Evolutionary conservation across 768 basidiomycete genomes (phyloP).

Genomic region (Lentinula sp.): DNA sequence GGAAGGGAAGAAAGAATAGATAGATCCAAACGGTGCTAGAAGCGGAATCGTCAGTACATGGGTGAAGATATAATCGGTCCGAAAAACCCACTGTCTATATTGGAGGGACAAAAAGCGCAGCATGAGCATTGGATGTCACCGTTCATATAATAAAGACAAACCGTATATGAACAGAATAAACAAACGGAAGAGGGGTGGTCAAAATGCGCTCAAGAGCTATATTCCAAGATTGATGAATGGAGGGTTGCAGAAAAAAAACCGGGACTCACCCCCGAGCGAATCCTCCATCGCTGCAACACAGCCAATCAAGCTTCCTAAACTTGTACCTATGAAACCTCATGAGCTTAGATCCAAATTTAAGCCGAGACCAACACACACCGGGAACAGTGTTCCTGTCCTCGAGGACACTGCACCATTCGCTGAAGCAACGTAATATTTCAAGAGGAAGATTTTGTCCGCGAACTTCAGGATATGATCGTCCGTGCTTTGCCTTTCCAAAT

Average conservation of each 20-base stretch:
- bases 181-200: conserved; percentile 60
- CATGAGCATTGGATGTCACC: not conserved
- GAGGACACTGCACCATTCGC: conserved; percentile 52
- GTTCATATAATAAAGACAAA: not conserved
- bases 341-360: not conserved
- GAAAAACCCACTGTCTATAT: conserved; percentile 11
- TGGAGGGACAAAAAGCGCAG: not conserved
- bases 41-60: not conserved
- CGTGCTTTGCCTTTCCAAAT: conserved; percentile 24
- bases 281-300: conserved; percentile 48
- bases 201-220: conserved; percentile 53
- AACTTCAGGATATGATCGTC: conserved; percentile 2
- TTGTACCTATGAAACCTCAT: conserved; percentile 28
- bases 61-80: not conserved
- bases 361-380: conserved; percentile 25
- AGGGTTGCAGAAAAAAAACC: not conserved
- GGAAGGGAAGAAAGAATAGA: conserved; percentile 74
- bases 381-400: conserved; percentile 55
- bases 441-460: conserved; percentile 53
- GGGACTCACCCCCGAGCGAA: conserved; percentile 36
- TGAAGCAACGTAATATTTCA: conserved; percentile 47
- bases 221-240: not conserved
- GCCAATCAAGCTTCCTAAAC: conserved; percentile 44
- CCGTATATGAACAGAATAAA: conserved; percentile 56
- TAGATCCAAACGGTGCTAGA: conserved; percentile 64